phyloP scores from a whole-genome alignment of 768 basidiomycete species.

The Leccinellum albellum region DNA sequence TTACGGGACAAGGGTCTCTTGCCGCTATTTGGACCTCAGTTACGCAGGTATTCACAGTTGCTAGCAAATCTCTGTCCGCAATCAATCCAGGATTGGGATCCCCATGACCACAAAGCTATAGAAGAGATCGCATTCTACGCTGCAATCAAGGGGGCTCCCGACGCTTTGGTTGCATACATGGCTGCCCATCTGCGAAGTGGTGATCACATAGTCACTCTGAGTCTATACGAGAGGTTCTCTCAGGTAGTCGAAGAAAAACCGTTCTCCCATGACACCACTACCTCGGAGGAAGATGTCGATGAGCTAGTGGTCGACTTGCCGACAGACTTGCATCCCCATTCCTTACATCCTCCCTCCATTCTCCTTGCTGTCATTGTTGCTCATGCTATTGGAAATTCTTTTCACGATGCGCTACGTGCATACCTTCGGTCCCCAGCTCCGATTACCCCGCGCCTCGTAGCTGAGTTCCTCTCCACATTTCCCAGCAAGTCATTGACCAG shows the following conservation, averaged over 20 bases:
- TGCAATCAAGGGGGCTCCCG: conserved; percentile 42
- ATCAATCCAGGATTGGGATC: conserved; percentile 21
- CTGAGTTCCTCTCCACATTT: conserved; percentile 40
- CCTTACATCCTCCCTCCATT: conserved; percentile 29
- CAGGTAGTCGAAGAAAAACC: conserved; percentile 18
- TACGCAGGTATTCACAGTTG: conserved; percentile 38
- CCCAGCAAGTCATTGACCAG: conserved; percentile 32
- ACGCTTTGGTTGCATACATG: conserved; percentile 52
- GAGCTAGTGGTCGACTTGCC: conserved; percentile 25
- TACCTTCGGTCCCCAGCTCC: conserved; percentile 39
- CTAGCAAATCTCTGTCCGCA: conserved; percentile 30
- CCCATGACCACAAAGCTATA: conserved; percentile 28
- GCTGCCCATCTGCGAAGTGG: conserved; percentile 38
- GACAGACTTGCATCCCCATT: conserved; percentile 11
- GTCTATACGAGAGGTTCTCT: conserved; percentile 42
- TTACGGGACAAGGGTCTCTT: conserved; percentile 43
- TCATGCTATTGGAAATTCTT: conserved; percentile 54
- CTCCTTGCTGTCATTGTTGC: conserved; percentile 58
- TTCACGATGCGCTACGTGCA: conserved; percentile 48
- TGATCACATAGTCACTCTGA: conserved; percentile 41
- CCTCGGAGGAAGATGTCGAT: conserved; percentile 18
- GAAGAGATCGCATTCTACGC: conserved; percentile 49
- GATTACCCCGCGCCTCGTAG: conserved; percentile 33
- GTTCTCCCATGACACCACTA: conserved; percentile 12
- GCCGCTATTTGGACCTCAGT: conserved; percentile 43